A percentile compares a stretch with the other conserved stretches of the same genome.
These are phyloP conservation scores for Fusarium torreyae DNA, from an alignment of 2,329 filamentous ascomycete species.

Conservation along the genomic window DNA sequence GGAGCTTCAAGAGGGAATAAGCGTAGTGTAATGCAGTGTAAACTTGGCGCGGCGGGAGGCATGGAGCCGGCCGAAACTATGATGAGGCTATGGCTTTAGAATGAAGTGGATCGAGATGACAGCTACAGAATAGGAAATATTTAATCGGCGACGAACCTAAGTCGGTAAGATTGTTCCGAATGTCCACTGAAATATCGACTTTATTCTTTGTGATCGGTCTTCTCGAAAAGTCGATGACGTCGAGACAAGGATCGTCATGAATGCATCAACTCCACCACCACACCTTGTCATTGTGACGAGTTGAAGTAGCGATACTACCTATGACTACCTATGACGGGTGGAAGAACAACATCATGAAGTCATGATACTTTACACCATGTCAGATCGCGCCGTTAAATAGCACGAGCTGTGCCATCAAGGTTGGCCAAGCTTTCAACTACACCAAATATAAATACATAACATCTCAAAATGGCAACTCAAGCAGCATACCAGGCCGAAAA, in stretches of 20 bases:
- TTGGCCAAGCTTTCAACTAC: background rate
- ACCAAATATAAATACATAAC: background rate
- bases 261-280: constrained; percentile 32
- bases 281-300: constrained; percentile 34
- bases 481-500: constrained; percentile 78
- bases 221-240: constrained; percentile 42
- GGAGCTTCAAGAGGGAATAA: constrained; percentile 76
- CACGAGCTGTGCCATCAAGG: constrained; percentile 2
- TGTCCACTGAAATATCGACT: constrained; percentile 13
- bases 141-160: constrained; percentile 14
- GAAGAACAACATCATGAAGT: constrained; percentile 16
- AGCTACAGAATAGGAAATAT: constrained; percentile 27
- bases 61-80: constrained; percentile 11
- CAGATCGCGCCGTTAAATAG: constrained; percentile 14
- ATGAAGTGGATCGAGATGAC: constrained; percentile 32
- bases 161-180: constrained; percentile 12
- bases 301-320: constrained; percentile 6
- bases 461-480: constrained; percentile 61
- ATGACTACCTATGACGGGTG: constrained; percentile 25
- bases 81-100: constrained; percentile 19
- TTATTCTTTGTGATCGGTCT: constrained; percentile 2
- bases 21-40: constrained; percentile 58
- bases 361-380: background rate
- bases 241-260: constrained; percentile 37
- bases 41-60: constrained; percentile 53